These are phyloP conservation scores for Panaeolus papilionaceus DNA, from an alignment of 768 basidiomycete genomes.

Conservation along the genomic window DNA sequence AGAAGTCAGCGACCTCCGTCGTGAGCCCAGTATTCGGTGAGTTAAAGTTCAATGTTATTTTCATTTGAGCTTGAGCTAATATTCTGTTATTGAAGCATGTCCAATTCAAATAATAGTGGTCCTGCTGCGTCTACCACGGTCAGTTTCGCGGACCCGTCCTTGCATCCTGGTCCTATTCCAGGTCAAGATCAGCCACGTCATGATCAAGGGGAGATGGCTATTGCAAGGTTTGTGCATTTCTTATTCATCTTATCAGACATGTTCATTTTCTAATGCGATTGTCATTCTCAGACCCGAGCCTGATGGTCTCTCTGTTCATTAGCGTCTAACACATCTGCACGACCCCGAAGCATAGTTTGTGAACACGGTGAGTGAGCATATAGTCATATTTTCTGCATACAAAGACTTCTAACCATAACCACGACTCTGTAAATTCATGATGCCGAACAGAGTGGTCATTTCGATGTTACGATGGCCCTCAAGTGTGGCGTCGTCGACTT, in stretches of 20 bases:
- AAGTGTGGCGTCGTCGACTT: no score
- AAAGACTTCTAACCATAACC: no score
- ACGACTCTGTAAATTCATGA: no score
- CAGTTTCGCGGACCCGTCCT: not conserved
- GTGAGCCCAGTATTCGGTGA: not conserved
- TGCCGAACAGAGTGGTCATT: no score
- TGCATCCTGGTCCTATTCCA: constrained; percentile 8
- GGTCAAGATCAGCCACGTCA: not conserved
- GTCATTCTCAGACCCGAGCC: constrained; percentile 26
- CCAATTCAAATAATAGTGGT: not conserved
- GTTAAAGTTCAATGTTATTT: not conserved
- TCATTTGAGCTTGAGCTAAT: not conserved
- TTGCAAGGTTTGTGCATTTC: not conserved
- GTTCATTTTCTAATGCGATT: not conserved
- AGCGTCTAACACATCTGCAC: no score
- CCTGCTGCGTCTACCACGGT: not conserved
- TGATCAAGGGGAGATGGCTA: not conserved
- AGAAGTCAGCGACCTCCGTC: not conserved
- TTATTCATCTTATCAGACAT: not conserved
- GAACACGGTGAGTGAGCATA: no score
- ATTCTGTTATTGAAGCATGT: not conserved
- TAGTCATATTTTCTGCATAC: no score
- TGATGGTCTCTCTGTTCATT: no score
- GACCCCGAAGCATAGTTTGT: no score
- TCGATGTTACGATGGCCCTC: no score